Percentiles rank a stretch among this genome's conserved stretches.
phyloP scores from a whole-genome alignment of 2,329 filamentous ascomycete genomes.

The Fusarium cyanostomum region DNA sequence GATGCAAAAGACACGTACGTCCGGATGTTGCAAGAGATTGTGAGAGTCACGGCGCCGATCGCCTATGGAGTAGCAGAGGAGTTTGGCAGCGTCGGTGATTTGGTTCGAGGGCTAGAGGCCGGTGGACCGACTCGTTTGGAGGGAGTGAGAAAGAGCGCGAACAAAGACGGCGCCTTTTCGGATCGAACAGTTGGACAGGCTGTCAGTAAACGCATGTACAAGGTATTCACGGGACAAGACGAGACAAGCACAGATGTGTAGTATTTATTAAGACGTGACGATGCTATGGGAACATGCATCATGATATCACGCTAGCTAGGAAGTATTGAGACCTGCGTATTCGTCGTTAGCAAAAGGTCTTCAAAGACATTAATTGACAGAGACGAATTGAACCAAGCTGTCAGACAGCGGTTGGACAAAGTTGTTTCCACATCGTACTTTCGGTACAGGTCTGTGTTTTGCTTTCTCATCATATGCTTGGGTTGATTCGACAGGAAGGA shows the following conservation, averaged over 20 bases:
- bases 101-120: constrained; percentile 67
- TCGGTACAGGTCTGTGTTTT: constrained; percentile 90
- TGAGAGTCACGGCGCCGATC: constrained; percentile 75
- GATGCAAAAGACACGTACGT: constrained; percentile 73
- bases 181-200: constrained; percentile 66
- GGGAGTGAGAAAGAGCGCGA: constrained; percentile 65
- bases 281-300: constrained; percentile 6
- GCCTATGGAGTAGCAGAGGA: constrained; percentile 73
- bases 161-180: constrained; percentile 64
- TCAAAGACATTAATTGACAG: constrained; percentile 38
- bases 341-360: constrained; percentile 37
- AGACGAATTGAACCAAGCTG: constrained; percentile 38
- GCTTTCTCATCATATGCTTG: constrained; percentile 71
- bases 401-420: constrained; percentile 90
- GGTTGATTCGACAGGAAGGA: constrained; percentile 23
- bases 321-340: constrained; percentile 17
- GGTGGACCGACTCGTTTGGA: constrained; percentile 71
- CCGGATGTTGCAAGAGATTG: constrained; percentile 80
- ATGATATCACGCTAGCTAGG: constrained; percentile 2
- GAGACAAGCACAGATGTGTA: constrained; percentile 63
- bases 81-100: constrained; percentile 65
- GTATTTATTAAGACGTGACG: constrained; percentile 16
- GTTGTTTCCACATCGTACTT: constrained; percentile 71
- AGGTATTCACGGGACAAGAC: constrained; percentile 68
- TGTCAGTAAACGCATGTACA: constrained; percentile 67